Percentiles rank a stretch among this genome's conserved stretches.
Evolutionary conservation across 768 basidiomycete species (phyloP).

Genomic region (Cubamyces lactineus): DNA sequence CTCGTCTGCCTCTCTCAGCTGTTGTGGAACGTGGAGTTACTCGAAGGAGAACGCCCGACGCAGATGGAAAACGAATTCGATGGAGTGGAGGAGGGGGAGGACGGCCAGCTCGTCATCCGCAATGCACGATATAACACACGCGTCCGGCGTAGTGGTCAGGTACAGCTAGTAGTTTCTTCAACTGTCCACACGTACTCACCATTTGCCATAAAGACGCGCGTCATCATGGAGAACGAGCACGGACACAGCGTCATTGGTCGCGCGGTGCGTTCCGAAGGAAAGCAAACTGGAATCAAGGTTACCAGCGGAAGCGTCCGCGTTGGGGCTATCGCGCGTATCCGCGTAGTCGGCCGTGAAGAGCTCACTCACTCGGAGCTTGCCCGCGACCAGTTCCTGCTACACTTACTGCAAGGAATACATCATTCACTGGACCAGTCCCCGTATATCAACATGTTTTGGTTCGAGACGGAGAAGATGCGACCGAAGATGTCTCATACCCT

Average conservation of each 20-base stretch:
- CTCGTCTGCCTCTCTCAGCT: slow-evolving; percentile 37
- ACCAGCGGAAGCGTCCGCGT: slow-evolving; percentile 21
- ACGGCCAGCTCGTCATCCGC: slow-evolving; percentile 37
- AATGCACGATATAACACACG: slow-evolving; percentile 49
- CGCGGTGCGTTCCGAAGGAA: slow-evolving; percentile 38
- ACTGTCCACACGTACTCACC: neutral
- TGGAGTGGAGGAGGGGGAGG: slow-evolving; percentile 26
- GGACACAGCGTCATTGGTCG: slow-evolving; percentile 40
- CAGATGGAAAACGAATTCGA: slow-evolving; percentile 41
- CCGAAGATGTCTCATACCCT: neutral
- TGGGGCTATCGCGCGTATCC: slow-evolving; percentile 37
- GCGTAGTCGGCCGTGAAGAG: slow-evolving; percentile 46
- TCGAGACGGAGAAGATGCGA: slow-evolving; percentile 32
- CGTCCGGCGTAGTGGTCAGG: slow-evolving; percentile 42
- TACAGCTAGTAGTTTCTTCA: slow-evolving; percentile 19
- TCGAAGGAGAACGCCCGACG: slow-evolving; percentile 40
- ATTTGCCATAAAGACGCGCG: slow-evolving; percentile 31
- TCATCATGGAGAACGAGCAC: slow-evolving; percentile 40
- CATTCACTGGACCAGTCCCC: slow-evolving; percentile 32
- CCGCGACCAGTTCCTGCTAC: slow-evolving; percentile 42
- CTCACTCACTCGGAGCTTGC: slow-evolving; percentile 44
- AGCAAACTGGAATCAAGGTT: slow-evolving; percentile 40
- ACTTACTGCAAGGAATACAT: slow-evolving; percentile 38
- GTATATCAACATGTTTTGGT: slow-evolving; percentile 47
- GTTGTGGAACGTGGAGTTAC: slow-evolving; percentile 37